Conservation (phyloP, 176 grass and related monocot species). For the Juncus inflexus region DNA sequence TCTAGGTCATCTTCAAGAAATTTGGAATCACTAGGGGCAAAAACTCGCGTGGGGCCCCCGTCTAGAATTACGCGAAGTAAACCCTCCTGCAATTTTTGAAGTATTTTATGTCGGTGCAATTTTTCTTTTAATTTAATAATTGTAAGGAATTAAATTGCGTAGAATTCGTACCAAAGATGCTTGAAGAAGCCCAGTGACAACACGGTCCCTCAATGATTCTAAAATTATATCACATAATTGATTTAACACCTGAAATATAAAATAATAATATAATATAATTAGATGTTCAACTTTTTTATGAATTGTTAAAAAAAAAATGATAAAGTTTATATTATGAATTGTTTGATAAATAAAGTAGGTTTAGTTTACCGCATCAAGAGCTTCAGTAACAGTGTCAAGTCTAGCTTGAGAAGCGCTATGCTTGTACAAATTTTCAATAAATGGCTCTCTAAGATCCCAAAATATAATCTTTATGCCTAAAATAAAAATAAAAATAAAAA, state of each 20-base stretch:
- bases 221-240: conserved; percentile 83
- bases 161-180: conserved; percentile 71
- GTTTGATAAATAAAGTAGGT: conserved; percentile 18
- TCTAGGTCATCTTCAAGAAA: conserved; percentile 94
- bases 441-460: conserved; percentile 87
- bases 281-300: not conserved
- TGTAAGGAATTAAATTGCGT: conserved; percentile 9
- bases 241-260: conserved; percentile 72
- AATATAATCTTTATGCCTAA: conserved; percentile 91
- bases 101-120: conserved; percentile 8
- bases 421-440: conserved; percentile 92
- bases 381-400: conserved; percentile 61
- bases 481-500: conserved; percentile 29
- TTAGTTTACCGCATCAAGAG: conserved; percentile 71
- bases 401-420: conserved; percentile 57
- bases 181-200: conserved; percentile 96
- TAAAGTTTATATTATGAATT: not conserved
- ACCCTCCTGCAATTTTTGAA: conserved; percentile 60
- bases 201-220: conserved; percentile 83
- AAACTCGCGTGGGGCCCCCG: conserved; percentile 83
- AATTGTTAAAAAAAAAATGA: not conserved
- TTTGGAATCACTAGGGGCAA: conserved; percentile 61
- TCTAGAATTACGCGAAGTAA: conserved; percentile 91
- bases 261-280: not conserved
- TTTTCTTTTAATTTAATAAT: too few species aligned